These are phyloP conservation scores for Nothophaeocryptopus gaeumannii DNA, from an alignment of 2,329 filamentous ascomycete species.

Conservation along the genomic window DNA sequence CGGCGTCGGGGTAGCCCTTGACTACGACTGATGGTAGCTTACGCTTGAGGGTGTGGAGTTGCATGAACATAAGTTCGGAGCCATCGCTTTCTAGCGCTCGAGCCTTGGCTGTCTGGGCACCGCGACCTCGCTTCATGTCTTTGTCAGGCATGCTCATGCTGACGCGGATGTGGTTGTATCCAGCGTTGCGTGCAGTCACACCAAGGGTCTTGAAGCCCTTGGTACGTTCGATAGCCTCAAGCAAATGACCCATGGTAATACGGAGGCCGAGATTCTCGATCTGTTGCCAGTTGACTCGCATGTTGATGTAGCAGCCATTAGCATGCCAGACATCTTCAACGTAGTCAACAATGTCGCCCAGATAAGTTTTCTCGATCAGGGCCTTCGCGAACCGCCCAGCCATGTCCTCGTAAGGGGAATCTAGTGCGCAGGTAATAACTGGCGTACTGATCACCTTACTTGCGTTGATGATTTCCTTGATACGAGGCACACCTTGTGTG, in stretches of 20 bases:
- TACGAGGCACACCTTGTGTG: conserved; percentile 97
- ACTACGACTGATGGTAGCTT: conserved; percentile 79
- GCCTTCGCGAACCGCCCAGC: conserved; percentile 89
- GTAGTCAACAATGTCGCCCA: conserved; percentile 75
- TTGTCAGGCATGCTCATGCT: conserved; percentile 56
- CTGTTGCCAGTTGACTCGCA: conserved; percentile 76
- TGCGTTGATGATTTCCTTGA: conserved; percentile 99
- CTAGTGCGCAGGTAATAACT: conserved; percentile 81
- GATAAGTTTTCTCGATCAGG: conserved; percentile 89
- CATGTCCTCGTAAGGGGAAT: conserved; percentile 70
- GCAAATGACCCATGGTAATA: conserved; percentile 70
- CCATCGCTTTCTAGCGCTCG: conserved; percentile 41
- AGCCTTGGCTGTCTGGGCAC: conserved; percentile 40
- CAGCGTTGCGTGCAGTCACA: conserved; percentile 27
- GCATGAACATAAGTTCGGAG: conserved; percentile 65
- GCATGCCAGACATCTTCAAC: conserved; percentile 88
- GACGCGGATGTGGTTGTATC: conserved; percentile 60
- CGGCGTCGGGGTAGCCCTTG: conserved; percentile 81
- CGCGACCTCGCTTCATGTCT: conserved; percentile 26
- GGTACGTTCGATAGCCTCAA: conserved; percentile 70
- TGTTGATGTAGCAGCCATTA: conserved; percentile 69
- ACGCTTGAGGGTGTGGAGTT: conserved; percentile 82
- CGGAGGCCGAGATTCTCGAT: conserved; percentile 80
- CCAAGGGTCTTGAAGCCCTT: conserved; percentile 69
- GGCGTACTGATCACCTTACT: conserved; percentile 92